Percentiles rank a stretch among this genome's conserved stretches.
Evolutionary conservation across 352 stramenopile genomes (phyloP).

Genomic region (Plasmopara muralis): DNA sequence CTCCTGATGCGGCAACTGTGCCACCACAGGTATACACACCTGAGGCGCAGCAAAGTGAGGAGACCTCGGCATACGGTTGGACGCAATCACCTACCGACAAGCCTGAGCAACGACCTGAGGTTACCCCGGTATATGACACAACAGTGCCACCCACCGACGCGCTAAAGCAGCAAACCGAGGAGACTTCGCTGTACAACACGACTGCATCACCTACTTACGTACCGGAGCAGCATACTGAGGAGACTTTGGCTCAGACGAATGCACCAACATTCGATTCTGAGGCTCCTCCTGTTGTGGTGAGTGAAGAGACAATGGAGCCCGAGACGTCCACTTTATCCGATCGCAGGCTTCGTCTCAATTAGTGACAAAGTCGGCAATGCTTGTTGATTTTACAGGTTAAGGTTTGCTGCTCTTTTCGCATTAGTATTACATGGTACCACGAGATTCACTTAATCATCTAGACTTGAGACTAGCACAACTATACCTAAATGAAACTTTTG

Average conservation of each 20-base stretch:
- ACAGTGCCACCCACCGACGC: neutral
- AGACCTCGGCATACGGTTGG: neutral
- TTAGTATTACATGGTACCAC: too few relatives aligned
- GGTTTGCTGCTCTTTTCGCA: too few relatives aligned
- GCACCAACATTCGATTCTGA: neutral
- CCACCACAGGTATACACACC: slow-evolving; percentile 2
- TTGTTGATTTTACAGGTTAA: too few relatives aligned
- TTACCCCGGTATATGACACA: neutral
- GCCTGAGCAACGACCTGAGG: neutral
- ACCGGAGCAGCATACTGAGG: neutral
- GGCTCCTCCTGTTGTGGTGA: neutral
- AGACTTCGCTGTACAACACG: slow-evolving; percentile 3
- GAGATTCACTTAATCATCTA: too few relatives aligned
- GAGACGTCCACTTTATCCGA: neutral
- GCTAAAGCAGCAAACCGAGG: slow-evolving; percentile 1
- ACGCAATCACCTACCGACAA: neutral
- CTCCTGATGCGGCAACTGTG: neutral
- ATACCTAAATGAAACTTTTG: too few relatives aligned
- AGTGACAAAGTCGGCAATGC: too few relatives aligned
- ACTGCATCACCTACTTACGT: slow-evolving; percentile 1
- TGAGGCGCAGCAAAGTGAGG: slow-evolving; percentile 2
- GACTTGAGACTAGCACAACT: too few relatives aligned
- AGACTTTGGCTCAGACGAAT: slow-evolving; percentile 5
- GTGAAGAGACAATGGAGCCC: neutral
- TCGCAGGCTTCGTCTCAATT: too few relatives aligned